Base-by-base conservation (phyloP, 2,329 filamentous ascomycete genomes). In the Neofusicoccum laricinum region DNA sequence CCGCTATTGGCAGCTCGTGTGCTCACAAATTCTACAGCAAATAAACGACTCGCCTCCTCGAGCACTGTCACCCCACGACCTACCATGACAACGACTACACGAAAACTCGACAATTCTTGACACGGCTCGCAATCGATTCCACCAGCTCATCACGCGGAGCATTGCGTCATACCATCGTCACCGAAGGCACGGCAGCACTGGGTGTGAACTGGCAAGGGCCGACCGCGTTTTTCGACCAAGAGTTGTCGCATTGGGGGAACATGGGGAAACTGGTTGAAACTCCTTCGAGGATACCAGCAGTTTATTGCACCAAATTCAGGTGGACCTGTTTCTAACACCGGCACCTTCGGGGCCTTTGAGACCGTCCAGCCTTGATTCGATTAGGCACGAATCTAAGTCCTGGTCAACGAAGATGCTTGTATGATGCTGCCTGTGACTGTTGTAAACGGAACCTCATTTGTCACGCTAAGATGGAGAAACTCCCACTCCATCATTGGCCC, bases 21-120 rank as follows among this genome's bases (percentile, higher is more conserved):
- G 11, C 69, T 71, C 64, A 70, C 67, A 67, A 25, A 15, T 25
- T 14, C 8, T 46, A 7, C 68, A 80, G 79, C 78, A 80, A 80
- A 75, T 80, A 83, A 83, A 77, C 80, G 71, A 73, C 77, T 82
- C 80, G 79, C 76, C 71, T 72, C 68, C 63, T 65, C 51, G 62
- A 70, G 64, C 65, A 69, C 70, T 71, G 72, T 70, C 71, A 70
- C 70, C 68, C 67, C 67, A 71, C 70, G 65, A 66, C 71, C 66
- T 70, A 69, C 68, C 68, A 72, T 67, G 57, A 65, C 38, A 38
- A 64, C 61, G 45, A 34, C 49, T 41, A 46, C 12, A 55, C 61
- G 49, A 50, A 46, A 48, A 36, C n/a, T 21, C 51, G 21, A 12
- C 61, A 38, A 55, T 41, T 21, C 49, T 46, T 53, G 50, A 63